Percentiles rank a stretch among this genome's conserved stretches.
phyloP scores from a whole-genome alignment of 73 alveolate species.

The Paraurostyla sp. region DNA sequence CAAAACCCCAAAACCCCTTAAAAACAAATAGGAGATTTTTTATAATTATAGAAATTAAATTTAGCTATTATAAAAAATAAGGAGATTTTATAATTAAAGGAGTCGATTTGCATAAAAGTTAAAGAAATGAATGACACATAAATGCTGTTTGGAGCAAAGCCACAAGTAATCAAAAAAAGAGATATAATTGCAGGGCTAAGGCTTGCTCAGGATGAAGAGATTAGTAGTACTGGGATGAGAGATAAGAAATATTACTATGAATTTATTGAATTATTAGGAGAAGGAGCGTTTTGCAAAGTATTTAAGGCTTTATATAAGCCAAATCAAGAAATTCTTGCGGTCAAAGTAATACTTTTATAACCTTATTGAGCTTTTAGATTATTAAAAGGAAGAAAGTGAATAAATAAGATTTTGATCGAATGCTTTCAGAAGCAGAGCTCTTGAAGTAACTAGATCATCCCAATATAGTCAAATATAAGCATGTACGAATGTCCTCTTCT shows the following conservation, averaged over 20 bases:
- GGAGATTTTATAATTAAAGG: too few relatives aligned
- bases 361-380: not conserved
- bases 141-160: too few relatives aligned
- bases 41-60: too few relatives aligned
- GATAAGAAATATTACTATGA: not conserved
- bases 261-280: slow-evolving; percentile 24
- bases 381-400: slow-evolving; percentile 50
- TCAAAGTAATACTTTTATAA: slow-evolving; percentile 33
- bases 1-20: too few relatives aligned
- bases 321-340: slow-evolving; percentile 41
- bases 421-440: slow-evolving; percentile 68
- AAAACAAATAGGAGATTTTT: too few relatives aligned
- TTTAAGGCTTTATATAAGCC: slow-evolving; percentile 28
- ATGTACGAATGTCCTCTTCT: too few relatives aligned
- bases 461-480: slow-evolving; percentile 58
- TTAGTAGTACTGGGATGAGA: not conserved
- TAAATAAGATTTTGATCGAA: slow-evolving; percentile 13
- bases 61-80: too few relatives aligned
- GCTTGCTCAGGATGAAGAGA: not conserved
- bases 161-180: not conserved
- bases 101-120: too few relatives aligned
- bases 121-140: too few relatives aligned
- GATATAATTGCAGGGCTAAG: not conserved
- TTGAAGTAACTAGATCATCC: slow-evolving; percentile 58
- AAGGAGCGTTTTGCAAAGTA: slow-evolving; percentile 60